Conservation (phyloP, 1,284 basidiomycete species). For the Trametes polyzona region DNA sequence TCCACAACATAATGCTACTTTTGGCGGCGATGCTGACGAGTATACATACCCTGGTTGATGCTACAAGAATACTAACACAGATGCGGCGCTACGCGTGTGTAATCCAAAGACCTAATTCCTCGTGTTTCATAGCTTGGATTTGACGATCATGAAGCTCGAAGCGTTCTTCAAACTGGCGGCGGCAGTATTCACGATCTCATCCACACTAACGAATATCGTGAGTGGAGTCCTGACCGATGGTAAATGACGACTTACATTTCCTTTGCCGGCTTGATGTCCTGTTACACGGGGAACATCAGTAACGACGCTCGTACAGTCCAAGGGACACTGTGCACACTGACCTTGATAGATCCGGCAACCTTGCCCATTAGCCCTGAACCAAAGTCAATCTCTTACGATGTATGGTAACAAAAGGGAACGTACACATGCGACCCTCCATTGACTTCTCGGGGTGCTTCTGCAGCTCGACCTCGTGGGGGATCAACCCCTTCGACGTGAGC, state of each 20-base stretch:
- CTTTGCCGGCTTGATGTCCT: conserved; percentile 82
- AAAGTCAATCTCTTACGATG: neutral
- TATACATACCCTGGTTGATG: neutral
- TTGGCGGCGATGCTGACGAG: too few relatives aligned
- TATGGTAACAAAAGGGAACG: conserved; percentile 25
- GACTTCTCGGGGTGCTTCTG: conserved; percentile 71
- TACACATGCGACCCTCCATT: conserved; percentile 62
- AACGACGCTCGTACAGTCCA: neutral
- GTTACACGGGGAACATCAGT: neutral
- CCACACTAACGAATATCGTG: neutral
- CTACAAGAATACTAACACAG: neutral
- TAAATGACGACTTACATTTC: conserved; percentile 64
- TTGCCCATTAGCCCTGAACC: conserved; percentile 82
- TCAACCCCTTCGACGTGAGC: conserved; percentile 66
- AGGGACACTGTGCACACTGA: conserved; percentile 36
- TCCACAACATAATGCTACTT: too few relatives aligned
- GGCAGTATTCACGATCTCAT: neutral
- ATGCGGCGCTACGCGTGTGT: neutral
- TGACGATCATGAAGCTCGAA: neutral
- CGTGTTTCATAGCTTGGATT: neutral
- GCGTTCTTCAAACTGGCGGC: neutral
- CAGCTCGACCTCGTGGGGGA: conserved; percentile 79
- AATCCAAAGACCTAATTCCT: too few relatives aligned
- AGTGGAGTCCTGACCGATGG: neutral
- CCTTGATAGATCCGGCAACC: conserved; percentile 77